These are phyloP conservation scores for Lepidium didymum DNA, from an alignment of 345 rosid genomes.

Conservation along the genomic window DNA sequence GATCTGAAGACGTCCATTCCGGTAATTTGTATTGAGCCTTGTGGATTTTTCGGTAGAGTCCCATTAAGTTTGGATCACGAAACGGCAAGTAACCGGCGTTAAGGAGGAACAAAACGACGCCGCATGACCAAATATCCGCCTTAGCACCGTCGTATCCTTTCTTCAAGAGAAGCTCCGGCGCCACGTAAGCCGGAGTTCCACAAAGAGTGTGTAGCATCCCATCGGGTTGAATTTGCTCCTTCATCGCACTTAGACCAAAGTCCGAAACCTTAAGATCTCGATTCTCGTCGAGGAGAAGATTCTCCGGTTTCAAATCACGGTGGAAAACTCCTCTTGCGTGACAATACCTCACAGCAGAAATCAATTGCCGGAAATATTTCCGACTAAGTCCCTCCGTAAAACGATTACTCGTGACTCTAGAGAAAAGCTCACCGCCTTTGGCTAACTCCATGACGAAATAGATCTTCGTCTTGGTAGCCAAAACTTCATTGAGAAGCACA, in stretches of 20 bases:
- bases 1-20: conserved; percentile 67
- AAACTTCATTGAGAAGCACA: conserved; percentile 54
- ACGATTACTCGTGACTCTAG: conserved; percentile 47
- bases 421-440: conserved; percentile 74
- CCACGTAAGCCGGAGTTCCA: conserved; percentile 42
- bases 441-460: conserved; percentile 78
- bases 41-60: conserved; percentile 59
- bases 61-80: conserved; percentile 36
- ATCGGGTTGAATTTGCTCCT: conserved; percentile 48
- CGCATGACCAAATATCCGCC: conserved; percentile 77
- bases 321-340: conserved; percentile 71
- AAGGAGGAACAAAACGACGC: conserved; percentile 58
- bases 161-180: conserved; percentile 59
- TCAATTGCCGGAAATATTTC: conserved; percentile 62
- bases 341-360: conserved; percentile 63
- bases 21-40: conserved; percentile 58
- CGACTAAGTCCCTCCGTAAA: conserved; percentile 72
- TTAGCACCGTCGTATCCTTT: conserved; percentile 78
- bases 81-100: conserved; percentile 75
- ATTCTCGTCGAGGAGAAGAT: conserved; percentile 69
- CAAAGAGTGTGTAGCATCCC: conserved; percentile 71
- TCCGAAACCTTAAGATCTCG: conserved; percentile 57
- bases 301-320: conserved; percentile 76
- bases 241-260: conserved; percentile 70
- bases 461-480: conserved; percentile 67